Conservation (phyloP, 352 stramenopile genomes). For the Phytopythium aichiense region DNA sequence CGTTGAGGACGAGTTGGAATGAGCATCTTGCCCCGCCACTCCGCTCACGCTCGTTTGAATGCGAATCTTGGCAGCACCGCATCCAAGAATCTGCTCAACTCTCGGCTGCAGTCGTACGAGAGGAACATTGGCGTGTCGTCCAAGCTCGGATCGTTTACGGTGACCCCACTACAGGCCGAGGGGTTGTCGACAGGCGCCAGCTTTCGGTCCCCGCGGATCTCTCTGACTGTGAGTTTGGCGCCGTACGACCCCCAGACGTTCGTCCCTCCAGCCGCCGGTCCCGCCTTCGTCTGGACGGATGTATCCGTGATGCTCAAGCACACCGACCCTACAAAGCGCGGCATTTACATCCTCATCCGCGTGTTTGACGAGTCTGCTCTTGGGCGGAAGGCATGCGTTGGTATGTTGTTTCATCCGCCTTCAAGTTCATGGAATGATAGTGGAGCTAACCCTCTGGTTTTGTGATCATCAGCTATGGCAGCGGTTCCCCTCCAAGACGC, state of each 20-base stretch:
- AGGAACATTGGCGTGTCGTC: background rate
- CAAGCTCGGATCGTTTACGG: background rate
- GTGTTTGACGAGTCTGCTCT: slow-evolving; percentile 1
- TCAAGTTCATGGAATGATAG: background rate
- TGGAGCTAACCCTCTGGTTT: background rate
- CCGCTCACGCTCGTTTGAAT: background rate
- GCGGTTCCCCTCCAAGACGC: background rate
- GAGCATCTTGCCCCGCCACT: too few species aligned
- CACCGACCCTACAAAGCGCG: background rate
- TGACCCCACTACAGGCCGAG: background rate
- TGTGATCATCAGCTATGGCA: background rate
- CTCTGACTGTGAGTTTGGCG: background rate
- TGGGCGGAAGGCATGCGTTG: background rate
- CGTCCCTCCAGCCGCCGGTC: background rate
- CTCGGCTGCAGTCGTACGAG: background rate
- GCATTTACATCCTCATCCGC: background rate
- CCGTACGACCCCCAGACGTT: background rate
- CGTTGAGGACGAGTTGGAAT: too few species aligned
- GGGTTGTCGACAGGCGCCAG: background rate
- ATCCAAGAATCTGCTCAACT: background rate
- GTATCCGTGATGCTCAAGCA: background rate
- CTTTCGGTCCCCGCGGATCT: background rate
- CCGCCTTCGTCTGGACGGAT: background rate
- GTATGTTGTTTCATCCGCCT: background rate
- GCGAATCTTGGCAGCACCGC: background rate